phyloP scores from a whole-genome alignment of 768 basidiomycete species.

The Boletellus ananiceps region DNA sequence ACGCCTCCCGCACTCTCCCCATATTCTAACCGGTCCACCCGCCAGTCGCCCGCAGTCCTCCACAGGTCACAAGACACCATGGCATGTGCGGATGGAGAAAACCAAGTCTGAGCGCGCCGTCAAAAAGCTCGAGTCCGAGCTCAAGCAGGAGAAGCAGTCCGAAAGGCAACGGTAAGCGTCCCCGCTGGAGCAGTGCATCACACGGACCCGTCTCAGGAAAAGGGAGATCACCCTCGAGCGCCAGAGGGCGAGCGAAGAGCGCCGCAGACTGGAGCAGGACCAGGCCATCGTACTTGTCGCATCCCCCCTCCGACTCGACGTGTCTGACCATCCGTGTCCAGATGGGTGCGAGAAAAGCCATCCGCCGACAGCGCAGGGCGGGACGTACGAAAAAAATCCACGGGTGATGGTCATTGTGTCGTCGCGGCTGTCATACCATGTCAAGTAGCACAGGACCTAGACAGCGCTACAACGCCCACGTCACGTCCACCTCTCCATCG shows the following conservation, averaged over 20 bases:
- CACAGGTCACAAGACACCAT: conserved; percentile 61
- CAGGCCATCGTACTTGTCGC: conserved; percentile 22
- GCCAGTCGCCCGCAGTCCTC: conserved; percentile 66
- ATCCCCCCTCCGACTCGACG: not conserved
- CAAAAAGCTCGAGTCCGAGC: conserved; percentile 67
- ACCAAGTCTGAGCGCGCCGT: conserved; percentile 61
- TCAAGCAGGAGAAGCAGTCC: conserved; percentile 72
- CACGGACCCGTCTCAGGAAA: conserved; percentile 40
- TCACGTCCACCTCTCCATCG: conserved; percentile 71
- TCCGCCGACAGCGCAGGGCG: conserved; percentile 64
- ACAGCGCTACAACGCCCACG: conserved; percentile 59
- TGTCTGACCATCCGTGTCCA: conserved; percentile 24
- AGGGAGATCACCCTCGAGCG: conserved; percentile 66
- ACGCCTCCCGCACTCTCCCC: not conserved
- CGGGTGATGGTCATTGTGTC: conserved; percentile 40
- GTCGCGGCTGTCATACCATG: conserved; percentile 8
- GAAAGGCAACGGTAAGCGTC: conserved; percentile 54
- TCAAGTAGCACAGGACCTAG: not conserved
- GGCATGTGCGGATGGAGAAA: conserved; percentile 67
- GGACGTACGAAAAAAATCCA: conserved; percentile 80
- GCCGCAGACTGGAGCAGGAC: conserved; percentile 47
- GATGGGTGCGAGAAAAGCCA: conserved; percentile 81
- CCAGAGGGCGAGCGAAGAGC: conserved; percentile 70
- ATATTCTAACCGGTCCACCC: conserved; percentile 2
- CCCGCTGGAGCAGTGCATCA: not conserved